A percentile compares a stretch with the other conserved stretches of the same genome.
Conservation (phyloP, 2,329 filamentous ascomycete genomes). For the Diaporthe velutina region DNA sequence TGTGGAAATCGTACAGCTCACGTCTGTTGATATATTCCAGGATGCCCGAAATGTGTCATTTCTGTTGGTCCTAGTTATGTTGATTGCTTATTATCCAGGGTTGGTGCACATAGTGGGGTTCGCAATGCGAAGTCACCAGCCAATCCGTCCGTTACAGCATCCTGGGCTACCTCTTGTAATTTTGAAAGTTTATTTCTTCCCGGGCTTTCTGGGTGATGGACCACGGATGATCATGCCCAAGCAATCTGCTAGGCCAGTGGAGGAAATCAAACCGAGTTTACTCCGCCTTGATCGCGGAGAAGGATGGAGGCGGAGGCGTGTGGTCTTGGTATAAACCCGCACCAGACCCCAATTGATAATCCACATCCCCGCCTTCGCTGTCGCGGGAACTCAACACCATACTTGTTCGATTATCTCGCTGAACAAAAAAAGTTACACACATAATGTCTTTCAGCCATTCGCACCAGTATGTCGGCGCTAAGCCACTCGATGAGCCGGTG, state of each 20-base stretch:
- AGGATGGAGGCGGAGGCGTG: conserved; percentile 7
- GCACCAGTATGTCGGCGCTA: neutral
- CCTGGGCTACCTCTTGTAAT: neutral
- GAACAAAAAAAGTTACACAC: neutral
- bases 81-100: no score
- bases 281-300: conserved; percentile 28
- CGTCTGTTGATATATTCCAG: no score
- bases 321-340: conserved; percentile 28
- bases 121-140: neutral
- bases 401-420: neutral
- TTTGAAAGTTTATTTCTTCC: neutral
- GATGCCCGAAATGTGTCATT: no score
- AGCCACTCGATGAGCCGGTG: neutral
- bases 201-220: neutral
- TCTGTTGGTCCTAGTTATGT: no score
- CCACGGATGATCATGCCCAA: conserved; percentile 8
- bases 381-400: neutral
- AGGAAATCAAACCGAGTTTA: conserved; percentile 16
- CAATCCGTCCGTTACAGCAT: neutral
- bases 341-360: conserved; percentile 1
- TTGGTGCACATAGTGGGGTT: neutral
- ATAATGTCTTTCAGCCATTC: neutral
- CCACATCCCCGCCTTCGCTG: neutral
- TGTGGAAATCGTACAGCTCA: no score
- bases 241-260: conserved; percentile 8